Percentiles rank a stretch among this genome's conserved stretches.
phyloP scores from a whole-genome alignment of 306 rosid genomes.

The Lathyrus sativus region DNA sequence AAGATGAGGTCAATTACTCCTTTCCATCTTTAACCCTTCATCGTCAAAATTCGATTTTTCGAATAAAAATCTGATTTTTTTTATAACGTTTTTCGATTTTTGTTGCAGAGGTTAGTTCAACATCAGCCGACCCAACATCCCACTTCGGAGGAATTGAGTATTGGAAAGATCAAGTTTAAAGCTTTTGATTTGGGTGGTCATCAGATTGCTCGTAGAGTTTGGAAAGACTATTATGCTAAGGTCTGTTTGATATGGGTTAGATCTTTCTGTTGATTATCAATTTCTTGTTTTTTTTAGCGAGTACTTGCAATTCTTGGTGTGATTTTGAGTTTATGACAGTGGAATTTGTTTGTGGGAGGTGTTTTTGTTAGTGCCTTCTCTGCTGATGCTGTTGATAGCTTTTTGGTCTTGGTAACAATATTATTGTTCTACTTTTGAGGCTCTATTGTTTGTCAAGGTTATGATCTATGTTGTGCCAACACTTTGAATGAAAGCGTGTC shows the following conservation, averaged over 20 bases:
- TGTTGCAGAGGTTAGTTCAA: constrained; percentile 72
- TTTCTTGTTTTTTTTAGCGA: constrained; percentile 9
- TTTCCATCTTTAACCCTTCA: not conserved
- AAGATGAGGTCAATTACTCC: constrained; percentile 55
- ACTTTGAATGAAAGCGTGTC: not conserved
- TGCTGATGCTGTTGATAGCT: constrained; percentile 3
- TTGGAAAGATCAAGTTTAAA: constrained; percentile 82
- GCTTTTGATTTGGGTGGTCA: constrained; percentile 95
- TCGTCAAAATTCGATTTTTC: not conserved
- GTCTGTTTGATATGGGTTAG: constrained; percentile 35
- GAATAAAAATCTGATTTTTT: not conserved
- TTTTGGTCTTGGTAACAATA: too few species aligned
- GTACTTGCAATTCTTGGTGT: not conserved
- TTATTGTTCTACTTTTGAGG: constrained; percentile 6
- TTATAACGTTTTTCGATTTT: not conserved
- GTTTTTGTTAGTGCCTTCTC: not conserved
- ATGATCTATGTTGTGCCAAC: not conserved
- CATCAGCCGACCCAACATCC: constrained; percentile 92
- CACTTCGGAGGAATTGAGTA: constrained; percentile 85
- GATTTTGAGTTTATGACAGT: constrained; percentile 24
- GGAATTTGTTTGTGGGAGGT: constrained; percentile 20
- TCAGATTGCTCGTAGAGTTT: constrained; percentile 84
- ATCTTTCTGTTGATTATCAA: not conserved
- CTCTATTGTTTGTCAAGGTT: constrained; percentile 17
- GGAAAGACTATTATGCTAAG: constrained; percentile 91